Base-by-base conservation (phyloP, 2,329 filamentous ascomycete genomes). In the Diaporthe ampelina region DNA sequence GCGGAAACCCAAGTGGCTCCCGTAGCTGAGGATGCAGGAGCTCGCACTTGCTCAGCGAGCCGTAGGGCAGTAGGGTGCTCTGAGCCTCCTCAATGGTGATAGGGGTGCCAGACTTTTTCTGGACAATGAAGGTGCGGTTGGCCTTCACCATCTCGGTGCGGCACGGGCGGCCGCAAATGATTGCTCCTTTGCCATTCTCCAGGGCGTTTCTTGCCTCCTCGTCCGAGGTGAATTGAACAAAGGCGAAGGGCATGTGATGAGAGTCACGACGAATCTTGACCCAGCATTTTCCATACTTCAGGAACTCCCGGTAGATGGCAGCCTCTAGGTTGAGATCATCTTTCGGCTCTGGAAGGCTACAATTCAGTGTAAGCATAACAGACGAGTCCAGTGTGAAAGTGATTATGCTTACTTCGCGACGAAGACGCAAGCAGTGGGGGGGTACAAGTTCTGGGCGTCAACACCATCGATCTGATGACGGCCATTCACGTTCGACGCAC, bases 101-200 rank as follows among this genome's bases (percentile, higher is more conserved):
- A 0, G 78, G 73, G 11, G 78, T 73, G 4, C 84, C 84, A 59
- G 84, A 77, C 48, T 81, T 81, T 45, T 81, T 82, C 76, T 84
- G 86, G 26, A 91, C 83, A 19, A 88, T 81, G 76, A 87, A 91
- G 5, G 84, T 83, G 90, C 91, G 85, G 77, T 91, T 89, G 35
- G 88, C 90, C 76, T 88, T 88, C 26, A 98, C 89, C 81, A 86
- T 88, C 82, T 93, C 91, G 26, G 86, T 89, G 24, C 91, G 89
- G 80, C 89, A 90, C 17, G 87, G 83, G 15, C 91, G 88, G 19
- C 89, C 90, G 57, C 88, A 84, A 70, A 92, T 88, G 4, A 86
- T 75, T 11, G 82, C 79, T 17, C 88, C 88, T 56, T 84, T 85
- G 11, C 87, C 90, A 5, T 86, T 73, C 2, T 77, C 76, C 70